Conservation (phyloP, 2,329 filamentous ascomycete species). For the Talaromyces pinophilus region DNA sequence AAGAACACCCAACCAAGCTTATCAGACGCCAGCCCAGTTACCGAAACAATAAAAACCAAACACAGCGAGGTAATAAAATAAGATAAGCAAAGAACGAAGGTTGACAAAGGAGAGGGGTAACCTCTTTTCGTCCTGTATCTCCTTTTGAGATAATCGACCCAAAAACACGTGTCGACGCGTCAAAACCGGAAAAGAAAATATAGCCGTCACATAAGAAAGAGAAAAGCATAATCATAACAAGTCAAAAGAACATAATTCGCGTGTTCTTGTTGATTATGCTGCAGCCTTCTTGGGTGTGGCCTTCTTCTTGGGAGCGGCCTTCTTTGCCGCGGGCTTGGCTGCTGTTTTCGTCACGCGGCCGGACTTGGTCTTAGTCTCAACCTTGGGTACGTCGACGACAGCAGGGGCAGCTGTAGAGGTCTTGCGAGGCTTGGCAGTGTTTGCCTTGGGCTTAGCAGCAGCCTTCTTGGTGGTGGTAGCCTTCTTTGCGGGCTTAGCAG, state of each 20-base stretch:
- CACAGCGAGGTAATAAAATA: slow-evolving; percentile 7
- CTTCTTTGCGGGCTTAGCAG: slow-evolving; percentile 48
- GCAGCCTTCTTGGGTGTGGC: slow-evolving; percentile 28
- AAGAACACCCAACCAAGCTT: slow-evolving; percentile 20
- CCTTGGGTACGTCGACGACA: slow-evolving; percentile 67
- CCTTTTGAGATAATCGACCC: background rate
- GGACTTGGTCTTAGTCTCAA: slow-evolving; percentile 79
- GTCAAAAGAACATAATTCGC: background rate
- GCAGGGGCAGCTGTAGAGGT: slow-evolving; percentile 58
- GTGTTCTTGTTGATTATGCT: slow-evolving; percentile 3
- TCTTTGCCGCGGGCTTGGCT: slow-evolving; percentile 50
- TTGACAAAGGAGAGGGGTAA: background rate
- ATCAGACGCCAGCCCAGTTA: slow-evolving; percentile 19
- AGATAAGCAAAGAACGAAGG: background rate
- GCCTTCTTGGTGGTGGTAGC: slow-evolving; percentile 52
- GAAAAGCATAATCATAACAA: slow-evolving; percentile 12
- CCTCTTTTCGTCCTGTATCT: background rate
- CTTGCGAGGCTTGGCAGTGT: slow-evolving; percentile 58
- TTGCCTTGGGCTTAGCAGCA: slow-evolving; percentile 54
- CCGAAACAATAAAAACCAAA: slow-evolving; percentile 15
- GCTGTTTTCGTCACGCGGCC: slow-evolving; percentile 66
- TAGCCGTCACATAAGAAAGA: background rate
- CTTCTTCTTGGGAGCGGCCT: slow-evolving; percentile 47
- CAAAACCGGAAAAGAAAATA: background rate
- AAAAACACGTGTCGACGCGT: slow-evolving; percentile 13